These are phyloP conservation scores for Globisporangium orthogonon DNA, from an alignment of 352 stramenopile species.

Conservation along the genomic window DNA sequence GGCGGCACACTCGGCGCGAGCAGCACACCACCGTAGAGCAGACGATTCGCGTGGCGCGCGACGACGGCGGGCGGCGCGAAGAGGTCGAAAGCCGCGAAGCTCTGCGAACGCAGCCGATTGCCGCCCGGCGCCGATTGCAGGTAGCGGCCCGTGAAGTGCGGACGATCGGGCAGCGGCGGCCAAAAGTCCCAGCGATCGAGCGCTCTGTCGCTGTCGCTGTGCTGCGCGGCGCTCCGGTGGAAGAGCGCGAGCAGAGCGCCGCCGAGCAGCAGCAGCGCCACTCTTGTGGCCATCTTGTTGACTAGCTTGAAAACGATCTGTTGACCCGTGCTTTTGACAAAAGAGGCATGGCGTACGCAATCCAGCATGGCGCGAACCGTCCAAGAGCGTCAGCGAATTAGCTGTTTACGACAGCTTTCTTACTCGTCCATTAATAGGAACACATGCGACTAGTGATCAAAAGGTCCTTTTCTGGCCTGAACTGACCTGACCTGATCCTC, in stretches of 20 bases:
- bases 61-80: slow-evolving; percentile 31
- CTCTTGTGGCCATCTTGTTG: no score
- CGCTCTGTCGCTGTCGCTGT: neutral
- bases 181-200: slow-evolving; percentile 57
- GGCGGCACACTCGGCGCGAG: slow-evolving; percentile 29
- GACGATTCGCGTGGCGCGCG: slow-evolving; percentile 14
- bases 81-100: slow-evolving; percentile 51
- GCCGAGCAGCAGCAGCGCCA: neutral
- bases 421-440: no score
- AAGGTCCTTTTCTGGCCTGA: no score
- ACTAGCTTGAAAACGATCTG: no score
- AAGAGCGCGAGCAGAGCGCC: neutral
- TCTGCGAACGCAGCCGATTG: slow-evolving; percentile 35
- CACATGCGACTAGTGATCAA: no score
- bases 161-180: slow-evolving; percentile 31
- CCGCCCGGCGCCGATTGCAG: slow-evolving; percentile 41
- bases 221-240: neutral
- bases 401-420: no score
- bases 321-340: no score
- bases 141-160: slow-evolving; percentile 55
- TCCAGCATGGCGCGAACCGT: no score
- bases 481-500: no score
- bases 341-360: no score
- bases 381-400: no score
- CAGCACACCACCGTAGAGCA: slow-evolving; percentile 64